Evolutionary conservation across 768 basidiomycete genomes (phyloP), one percentile per base, ranked within the genome.

Genomic region (Podaxis sp.): DNA sequence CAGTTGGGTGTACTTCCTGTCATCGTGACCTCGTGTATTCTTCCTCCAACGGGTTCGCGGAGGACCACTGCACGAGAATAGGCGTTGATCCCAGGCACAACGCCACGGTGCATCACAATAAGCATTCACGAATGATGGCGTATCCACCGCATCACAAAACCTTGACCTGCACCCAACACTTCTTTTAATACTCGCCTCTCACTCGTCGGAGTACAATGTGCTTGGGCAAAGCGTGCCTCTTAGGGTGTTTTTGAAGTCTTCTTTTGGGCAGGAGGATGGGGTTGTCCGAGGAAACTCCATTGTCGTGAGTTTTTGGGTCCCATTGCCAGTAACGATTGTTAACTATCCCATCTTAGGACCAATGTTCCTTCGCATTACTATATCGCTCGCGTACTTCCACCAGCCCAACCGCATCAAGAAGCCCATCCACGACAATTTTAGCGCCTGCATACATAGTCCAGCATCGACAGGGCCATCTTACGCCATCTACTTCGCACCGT

Each of bases 281-380:
- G 53, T 52, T 53, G 51, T 60, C 59, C 59, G 59, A 60, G 38
- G 40, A 60, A 60, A 38, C 26, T 41, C 59, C 59, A 28, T 20
- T 38, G n/a, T 26, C 50, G 33, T 51, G 58, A 51, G 58, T 50
- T 26, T 40, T 37, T 37, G 17, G 10, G 7, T 22, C n/a, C 20
- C 30, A 41, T n/a, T 40, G 24, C 33, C 41, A 28, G 7, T 12
- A 50, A 41, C 20, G 37, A 26, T 44, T 26, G 37, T 37, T 17
- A 33, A 13, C 30, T 49, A 58, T 33, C 46, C n/a, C 49, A 36
- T 38, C 37, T 50, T 38, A 40, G 36, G 26, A 24, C n/a, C 41
- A 56, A 38, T 20, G 38, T 38, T 56, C 36, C 41, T 37, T 26
- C 10, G 24, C 26, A 12, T 24, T 50, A 10, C 12, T 10, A 50